Percentiles rank a stretch among this genome's conserved stretches.
Evolutionary conservation across 306 rosid species (phyloP).

Genomic region (Sicyos baderoa): DNA sequence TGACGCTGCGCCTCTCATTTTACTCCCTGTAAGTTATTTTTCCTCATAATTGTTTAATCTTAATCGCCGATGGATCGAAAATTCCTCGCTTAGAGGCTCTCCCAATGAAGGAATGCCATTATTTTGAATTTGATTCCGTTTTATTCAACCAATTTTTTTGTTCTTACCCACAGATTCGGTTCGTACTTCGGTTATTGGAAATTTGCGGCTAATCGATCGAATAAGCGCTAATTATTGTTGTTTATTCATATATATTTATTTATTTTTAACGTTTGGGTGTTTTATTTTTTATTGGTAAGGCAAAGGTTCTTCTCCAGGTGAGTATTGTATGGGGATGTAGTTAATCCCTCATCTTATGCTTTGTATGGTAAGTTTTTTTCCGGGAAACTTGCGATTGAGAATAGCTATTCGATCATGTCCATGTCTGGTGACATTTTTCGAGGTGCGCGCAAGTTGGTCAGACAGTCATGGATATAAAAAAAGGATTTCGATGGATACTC

Average conservation of each 20-base stretch:
- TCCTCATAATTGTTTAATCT: neutral
- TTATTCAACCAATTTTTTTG: neutral
- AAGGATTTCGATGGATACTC: neutral
- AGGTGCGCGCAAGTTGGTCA: no score
- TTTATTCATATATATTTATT: neutral
- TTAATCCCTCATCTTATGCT: neutral
- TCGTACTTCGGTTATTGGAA: neutral
- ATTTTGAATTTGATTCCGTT: neutral
- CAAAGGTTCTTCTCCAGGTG: neutral
- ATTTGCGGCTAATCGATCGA: neutral
- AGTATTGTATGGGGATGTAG: neutral
- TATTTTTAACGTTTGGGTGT: neutral
- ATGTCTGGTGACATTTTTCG: no score
- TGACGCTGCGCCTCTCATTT: neutral
- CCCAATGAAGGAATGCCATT: neutral
- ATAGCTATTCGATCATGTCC: neutral
- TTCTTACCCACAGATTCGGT: neutral
- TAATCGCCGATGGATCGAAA: neutral
- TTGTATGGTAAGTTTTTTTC: neutral
- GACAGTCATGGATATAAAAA: no score
- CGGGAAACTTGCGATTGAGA: neutral
- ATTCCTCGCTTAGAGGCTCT: neutral
- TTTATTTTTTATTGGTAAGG: neutral
- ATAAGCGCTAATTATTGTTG: neutral
- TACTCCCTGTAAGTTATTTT: slow-evolving; percentile 10